phyloP scores from a whole-genome alignment of 129 eudicot species.

The Gnaphalium uliginosum region DNA sequence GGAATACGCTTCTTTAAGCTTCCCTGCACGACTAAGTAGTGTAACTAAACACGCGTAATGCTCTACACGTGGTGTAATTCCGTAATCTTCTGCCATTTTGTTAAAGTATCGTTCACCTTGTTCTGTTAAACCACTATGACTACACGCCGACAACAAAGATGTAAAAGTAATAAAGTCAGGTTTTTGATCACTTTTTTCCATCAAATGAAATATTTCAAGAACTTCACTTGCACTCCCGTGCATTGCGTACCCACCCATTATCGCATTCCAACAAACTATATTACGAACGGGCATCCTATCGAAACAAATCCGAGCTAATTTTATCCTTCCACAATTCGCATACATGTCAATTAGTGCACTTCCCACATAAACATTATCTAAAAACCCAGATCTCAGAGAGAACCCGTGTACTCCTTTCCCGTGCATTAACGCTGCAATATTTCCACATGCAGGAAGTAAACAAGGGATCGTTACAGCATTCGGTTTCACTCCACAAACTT shows the following conservation, averaged over 20 bases:
- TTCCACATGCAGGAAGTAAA: slow-evolving; percentile 94
- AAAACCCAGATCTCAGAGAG: slow-evolving; percentile 50
- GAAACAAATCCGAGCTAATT: slow-evolving; percentile 51
- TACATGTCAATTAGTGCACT: slow-evolving; percentile 87
- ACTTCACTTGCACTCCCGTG: slow-evolving; percentile 71
- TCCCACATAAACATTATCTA: slow-evolving; percentile 66
- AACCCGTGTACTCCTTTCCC: slow-evolving; percentile 81
- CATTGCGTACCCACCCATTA: slow-evolving; percentile 84
- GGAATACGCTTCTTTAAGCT: slow-evolving; percentile 75
- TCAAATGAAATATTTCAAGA: slow-evolving; percentile 48
- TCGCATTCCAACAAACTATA: slow-evolving; percentile 76
- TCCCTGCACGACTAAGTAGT: slow-evolving; percentile 86
- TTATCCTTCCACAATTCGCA: slow-evolving; percentile 85
- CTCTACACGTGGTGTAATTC: slow-evolving; percentile 65
- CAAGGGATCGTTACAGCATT: slow-evolving; percentile 84
- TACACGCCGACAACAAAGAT: slow-evolving; percentile 77
- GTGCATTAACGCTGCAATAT: slow-evolving; percentile 82
- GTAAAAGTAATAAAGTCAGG: slow-evolving; percentile 79
- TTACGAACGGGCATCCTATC: slow-evolving; percentile 55
- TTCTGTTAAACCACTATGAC: slow-evolving; percentile 79
- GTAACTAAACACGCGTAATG: slow-evolving; percentile 89
- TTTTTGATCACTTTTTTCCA: slow-evolving; percentile 57
- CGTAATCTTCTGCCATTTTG: slow-evolving; percentile 57
- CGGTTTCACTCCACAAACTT: slow-evolving; percentile 67
- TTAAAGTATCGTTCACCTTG: slow-evolving; percentile 64